Evolutionary conservation across 345 rosid genomes (phyloP), one percentile per base, ranked within the genome.

Genomic region (Leavenworthia alabamica): DNA sequence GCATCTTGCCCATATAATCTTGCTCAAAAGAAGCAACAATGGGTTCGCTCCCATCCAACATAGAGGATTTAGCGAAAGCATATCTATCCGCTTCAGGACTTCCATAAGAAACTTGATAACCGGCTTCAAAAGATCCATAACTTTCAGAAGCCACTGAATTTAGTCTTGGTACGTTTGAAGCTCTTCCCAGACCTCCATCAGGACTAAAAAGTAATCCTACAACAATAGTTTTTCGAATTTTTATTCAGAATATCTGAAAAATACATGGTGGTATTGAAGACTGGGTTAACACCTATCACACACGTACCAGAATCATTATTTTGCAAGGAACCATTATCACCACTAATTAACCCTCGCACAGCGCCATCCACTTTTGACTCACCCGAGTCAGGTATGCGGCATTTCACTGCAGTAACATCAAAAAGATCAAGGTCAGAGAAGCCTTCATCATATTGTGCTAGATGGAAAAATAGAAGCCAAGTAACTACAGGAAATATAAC

Each of bases 341-440:
- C 59, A 47, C 7, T 44, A 40, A 40, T 2, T 56, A n/a, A 26
- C 33, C 65, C 60, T 23, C n/a, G 29, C 40, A 40, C 40, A 56
- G 33, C 17, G 41, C 57, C 47, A 40, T 56, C 64, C 23, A 42
- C 67, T 62, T 78, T 83, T 53, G 68, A 83, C 27, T 66, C 92
- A 36, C 40, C 62, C 26, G 65, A 28, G 54, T 52, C 43, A 59
- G 32, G 42, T 26, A 29, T n/a, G 15, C 3, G 10, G 44, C 14
- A 9, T 61, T 52, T 44, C 24, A 54, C 41, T 36, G 33, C 44
- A 52, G 49, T 14, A 52, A 63, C 32, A 49, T 44, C 20, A 13
- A 53, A 41, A 43, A 50, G 14, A 35, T 47, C 48, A 62, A 58
- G 43, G 54, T 54, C 62, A 72, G 15, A 52, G 42, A 51, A 19